These are phyloP conservation scores for Arthrobotrys sphaeroides DNA, from an alignment of 2,329 filamentous ascomycete species.

Conservation along the genomic window DNA sequence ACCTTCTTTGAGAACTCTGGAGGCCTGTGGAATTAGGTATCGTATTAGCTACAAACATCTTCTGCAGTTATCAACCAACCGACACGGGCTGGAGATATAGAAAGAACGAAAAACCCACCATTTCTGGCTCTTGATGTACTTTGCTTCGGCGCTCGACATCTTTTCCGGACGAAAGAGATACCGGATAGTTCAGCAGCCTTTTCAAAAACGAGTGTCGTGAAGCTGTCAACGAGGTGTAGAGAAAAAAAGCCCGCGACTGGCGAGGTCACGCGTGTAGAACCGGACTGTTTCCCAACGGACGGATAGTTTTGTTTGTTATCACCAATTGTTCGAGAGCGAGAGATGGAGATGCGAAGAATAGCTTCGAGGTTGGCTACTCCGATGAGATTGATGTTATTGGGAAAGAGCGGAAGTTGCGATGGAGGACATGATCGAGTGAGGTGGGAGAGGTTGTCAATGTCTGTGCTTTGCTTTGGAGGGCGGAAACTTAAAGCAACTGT, in stretches of 20 bases:
- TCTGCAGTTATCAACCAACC: too few species aligned
- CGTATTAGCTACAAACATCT: background rate
- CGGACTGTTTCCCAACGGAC: background rate
- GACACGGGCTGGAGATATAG: background rate
- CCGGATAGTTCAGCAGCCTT: too few species aligned
- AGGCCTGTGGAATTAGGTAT: constrained; percentile 63
- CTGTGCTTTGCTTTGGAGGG: background rate
- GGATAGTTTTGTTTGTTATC: background rate
- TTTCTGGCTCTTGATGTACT: constrained; percentile 53
- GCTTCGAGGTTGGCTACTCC: background rate
- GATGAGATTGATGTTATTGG: background rate
- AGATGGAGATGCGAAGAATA: background rate
- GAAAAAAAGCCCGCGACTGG: constrained; percentile 10
- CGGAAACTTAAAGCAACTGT: background rate
- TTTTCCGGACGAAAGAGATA: too few species aligned
- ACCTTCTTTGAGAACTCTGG: constrained; percentile 94
- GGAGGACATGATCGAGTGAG: background rate
- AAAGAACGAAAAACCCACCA: constrained; percentile 16
- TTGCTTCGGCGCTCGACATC: constrained; percentile 51
- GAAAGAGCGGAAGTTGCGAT: background rate
- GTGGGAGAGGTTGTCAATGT: background rate
- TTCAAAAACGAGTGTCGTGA: too few species aligned
- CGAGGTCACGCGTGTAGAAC: constrained; percentile 24
- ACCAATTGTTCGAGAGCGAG: background rate
- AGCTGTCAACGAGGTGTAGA: too few species aligned